Evolutionary conservation across 768 basidiomycete species (phyloP), one percentile per base, ranked within the genome.

Genomic region (Mycena polygramma): DNA sequence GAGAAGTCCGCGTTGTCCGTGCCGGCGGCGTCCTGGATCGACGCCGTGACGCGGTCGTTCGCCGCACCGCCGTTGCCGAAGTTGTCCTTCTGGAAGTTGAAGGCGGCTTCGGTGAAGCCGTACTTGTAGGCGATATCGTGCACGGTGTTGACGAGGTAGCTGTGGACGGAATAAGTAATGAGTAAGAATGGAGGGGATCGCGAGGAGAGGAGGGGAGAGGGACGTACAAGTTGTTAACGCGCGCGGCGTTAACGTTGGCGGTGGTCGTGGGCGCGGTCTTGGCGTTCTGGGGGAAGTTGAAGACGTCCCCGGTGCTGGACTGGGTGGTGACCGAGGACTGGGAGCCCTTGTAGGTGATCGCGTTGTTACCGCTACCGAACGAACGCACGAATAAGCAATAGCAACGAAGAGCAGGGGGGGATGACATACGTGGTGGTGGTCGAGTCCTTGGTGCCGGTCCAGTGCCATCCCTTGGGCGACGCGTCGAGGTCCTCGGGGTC

Each of bases 51-150:
- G 1, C 55, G 45, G 36, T 66, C 64, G 9, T n/a, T 26, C 0
- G 10, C 54, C 15, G 7, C 48, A n/a, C 64, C 64, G 22, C 64
- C 64, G 30, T 49, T 57, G 11, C 35, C 36, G 36, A 66, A 49
- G 46, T 66, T 66, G 20, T 37, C 22, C 20, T 39, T 36, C 55
- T 66, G 64, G 46, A 66, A 66, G 54, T 66, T 66, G 55, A 66
- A 66, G 14, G 64, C 64, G 46, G 51, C 71, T 71, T 89, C 88
- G 69, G 86, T 88, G 77, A 90, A 89, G 7, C 88, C 88, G 69
- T 87, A 84, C 43, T 80, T 64, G 70, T 78, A 78, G 0, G 75
- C 54, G 43, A 75, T 52, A 43, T 89, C 87, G 74, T 89, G 87
- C 64, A 86, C 80, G 67, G 82, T 82, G 82, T 91, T 91, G 76